These are phyloP conservation scores for Diatrype stigma DNA, from an alignment of 2,329 filamentous ascomycete species.

Conservation along the genomic window DNA sequence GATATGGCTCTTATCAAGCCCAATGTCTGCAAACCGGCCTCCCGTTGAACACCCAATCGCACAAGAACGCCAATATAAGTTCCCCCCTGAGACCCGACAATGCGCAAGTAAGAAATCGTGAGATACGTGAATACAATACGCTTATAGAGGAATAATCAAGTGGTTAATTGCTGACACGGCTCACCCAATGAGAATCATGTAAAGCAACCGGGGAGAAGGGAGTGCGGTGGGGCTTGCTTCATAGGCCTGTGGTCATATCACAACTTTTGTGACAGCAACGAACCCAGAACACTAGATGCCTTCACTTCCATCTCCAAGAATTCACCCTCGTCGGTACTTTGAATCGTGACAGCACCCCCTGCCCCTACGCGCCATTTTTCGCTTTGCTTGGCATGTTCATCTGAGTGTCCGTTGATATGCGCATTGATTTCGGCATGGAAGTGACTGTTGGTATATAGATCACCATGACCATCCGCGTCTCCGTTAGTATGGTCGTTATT, in stretches of 20 bases:
- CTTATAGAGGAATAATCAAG: too few species aligned
- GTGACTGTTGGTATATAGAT: neutral
- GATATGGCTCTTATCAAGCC: neutral
- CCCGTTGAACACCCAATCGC: neutral
- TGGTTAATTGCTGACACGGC: too few species aligned
- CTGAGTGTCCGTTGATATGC: neutral
- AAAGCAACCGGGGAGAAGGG: too few species aligned
- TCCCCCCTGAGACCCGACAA: neutral
- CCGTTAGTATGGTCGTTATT: neutral
- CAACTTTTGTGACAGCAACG: neutral
- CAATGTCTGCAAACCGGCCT: neutral
- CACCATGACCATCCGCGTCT: neutral
- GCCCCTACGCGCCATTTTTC: constrained; percentile 63
- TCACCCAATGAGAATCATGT: too few species aligned
- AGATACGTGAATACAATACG: too few species aligned
- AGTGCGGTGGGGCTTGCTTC: too few species aligned
- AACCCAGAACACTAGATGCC: constrained; percentile 4
- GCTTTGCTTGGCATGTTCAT: constrained; percentile 5
- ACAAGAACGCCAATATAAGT: neutral
- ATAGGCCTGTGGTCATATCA: neutral
- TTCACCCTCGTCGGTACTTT: constrained; percentile 60
- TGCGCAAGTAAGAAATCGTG: too few species aligned
- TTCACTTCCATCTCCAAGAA: constrained; percentile 66
- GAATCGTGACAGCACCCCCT: constrained; percentile 66
- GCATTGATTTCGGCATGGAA: too few species aligned